Evolutionary conservation across 805 yeast species (phyloP), one percentile per base, ranked within the genome.

Genomic region (Candida bentonensis): DNA sequence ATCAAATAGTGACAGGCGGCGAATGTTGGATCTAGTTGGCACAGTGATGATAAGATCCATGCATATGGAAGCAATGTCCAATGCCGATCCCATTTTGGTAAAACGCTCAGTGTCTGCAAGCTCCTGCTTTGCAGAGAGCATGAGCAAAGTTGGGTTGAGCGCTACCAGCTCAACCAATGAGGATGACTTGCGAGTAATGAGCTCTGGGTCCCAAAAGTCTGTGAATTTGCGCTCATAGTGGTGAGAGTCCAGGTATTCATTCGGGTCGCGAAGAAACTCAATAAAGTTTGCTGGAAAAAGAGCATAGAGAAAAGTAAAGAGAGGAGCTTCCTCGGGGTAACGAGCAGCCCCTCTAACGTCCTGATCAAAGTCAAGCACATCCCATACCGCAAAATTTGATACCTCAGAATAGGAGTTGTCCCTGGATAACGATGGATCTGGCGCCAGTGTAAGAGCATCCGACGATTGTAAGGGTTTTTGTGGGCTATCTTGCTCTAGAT

Each of bases 251-350:
- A 62, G 49, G 50, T 64, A 75, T 30, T 55, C 54, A 2, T 55
- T 47, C 3, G 82, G 76, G 39, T 60, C 56, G 20, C 65, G 60
- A 17, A 68, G 49, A 51, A 73, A 77, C 4, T 55, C 50, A 21
- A 68, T 51, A 3, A 76, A 58, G 48, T 72, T 72, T 21, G 66
- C 54, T 0, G 84, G 83, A 47, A 67, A 78, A 11, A 78, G 54
- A 0, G 80, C 83, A 49, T 79, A 79, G 1, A 78, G 53, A 22
- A 74, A 57, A 1, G 74, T 67, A 43, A 67, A 67, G n/a, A 74
- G 53, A 39, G 67, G 60, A 42, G 55, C 57, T 39, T 61, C 47
- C 42, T 63, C 52, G 13, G 65, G 59, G 22, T 27, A 48, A 27
- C 48, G 44, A 11, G 47, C 43, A 5, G 36, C 7, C 5, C 25